phyloP scores from a whole-genome alignment of 306 rosid species.

The Fragaria vesca region DNA sequence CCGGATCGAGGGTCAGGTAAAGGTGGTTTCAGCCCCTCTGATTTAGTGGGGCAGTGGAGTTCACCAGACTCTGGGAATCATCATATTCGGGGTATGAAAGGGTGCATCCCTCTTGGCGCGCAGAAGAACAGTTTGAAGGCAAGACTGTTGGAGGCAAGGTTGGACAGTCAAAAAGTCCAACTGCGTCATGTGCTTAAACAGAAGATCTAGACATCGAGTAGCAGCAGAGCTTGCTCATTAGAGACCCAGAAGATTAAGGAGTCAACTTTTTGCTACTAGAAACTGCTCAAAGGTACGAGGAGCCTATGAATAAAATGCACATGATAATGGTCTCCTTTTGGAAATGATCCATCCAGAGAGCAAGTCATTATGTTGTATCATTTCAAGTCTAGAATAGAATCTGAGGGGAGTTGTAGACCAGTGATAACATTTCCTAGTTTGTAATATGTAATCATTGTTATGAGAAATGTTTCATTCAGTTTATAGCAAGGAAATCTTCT shows the following conservation, averaged over 20 bases:
- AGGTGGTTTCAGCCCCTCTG: conserved; percentile 67
- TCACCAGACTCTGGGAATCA: conserved; percentile 63
- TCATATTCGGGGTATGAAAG: conserved; percentile 65
- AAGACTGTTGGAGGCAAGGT: conserved; percentile 85
- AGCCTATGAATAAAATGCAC: conserved; percentile 38
- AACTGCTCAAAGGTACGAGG: conserved; percentile 34
- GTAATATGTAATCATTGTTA: conserved; percentile 30
- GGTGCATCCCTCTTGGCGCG: conserved; percentile 67
- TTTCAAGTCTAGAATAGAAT: conserved; percentile 8
- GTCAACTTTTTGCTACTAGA: conserved; percentile 25
- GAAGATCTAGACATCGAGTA: conserved; percentile 52
- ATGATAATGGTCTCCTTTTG: conserved; percentile 18
- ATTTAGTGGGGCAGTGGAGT: conserved; percentile 60
- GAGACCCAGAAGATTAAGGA: conserved; percentile 24
- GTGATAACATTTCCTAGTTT: conserved; percentile 20
- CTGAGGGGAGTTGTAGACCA: conserved; percentile 20
- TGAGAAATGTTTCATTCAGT: conserved; percentile 17
- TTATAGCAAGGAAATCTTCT: conserved; percentile 4
- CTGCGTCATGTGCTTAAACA: conserved; percentile 88
- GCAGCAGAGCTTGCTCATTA: conserved; percentile 28
- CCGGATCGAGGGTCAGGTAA: conserved; percentile 61
- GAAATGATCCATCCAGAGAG: conserved; percentile 3
- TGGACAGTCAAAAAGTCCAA: conserved; percentile 77
- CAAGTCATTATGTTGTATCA: conserved; percentile 30
- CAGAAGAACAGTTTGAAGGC: conserved; percentile 84